Evolutionary conservation across 2,329 filamentous ascomycete species (phyloP).

Genomic region (Falciphora oryzae): DNA sequence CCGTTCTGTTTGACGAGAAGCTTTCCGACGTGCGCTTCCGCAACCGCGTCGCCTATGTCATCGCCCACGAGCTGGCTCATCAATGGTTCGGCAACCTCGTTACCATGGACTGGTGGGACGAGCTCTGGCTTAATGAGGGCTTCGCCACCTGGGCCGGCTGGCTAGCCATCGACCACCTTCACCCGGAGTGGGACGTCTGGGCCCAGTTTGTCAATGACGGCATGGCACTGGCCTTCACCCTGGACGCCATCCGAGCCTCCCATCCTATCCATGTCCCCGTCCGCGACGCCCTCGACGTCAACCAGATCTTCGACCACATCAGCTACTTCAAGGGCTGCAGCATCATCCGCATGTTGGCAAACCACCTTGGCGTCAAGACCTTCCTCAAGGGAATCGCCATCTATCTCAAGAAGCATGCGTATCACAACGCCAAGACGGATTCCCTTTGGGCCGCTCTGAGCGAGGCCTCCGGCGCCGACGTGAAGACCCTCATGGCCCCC

Average conservation of each 20-base stretch:
- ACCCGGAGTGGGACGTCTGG: constrained; percentile 98
- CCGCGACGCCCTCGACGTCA: constrained; percentile 86
- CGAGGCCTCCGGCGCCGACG: constrained; percentile 80
- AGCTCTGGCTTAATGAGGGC: constrained; percentile 93
- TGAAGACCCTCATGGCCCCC: constrained; percentile 80
- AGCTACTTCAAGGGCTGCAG: constrained; percentile 96
- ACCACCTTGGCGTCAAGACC: constrained; percentile 77
- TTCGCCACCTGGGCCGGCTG: constrained; percentile 99
- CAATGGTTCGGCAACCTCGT: constrained; percentile 98
- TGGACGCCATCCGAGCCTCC: constrained; percentile 85
- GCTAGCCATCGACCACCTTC: constrained; percentile 83
- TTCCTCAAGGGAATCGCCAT: constrained; percentile 87
- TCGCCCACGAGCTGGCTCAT: constrained; percentile 96
- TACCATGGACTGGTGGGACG: constrained; percentile 99
- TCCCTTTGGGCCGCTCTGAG: constrained; percentile 87
- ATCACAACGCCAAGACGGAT: constrained; percentile 83
- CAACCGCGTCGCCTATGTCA: constrained; percentile 92
- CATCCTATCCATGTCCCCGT: constrained; percentile 97
- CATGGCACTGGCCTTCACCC: constrained; percentile 82
- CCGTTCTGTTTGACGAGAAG: constrained; percentile 91
- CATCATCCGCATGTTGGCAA: constrained; percentile 91
- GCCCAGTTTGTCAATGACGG: constrained; percentile 94
- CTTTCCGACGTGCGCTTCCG: constrained; percentile 86
- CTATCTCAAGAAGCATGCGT: constrained; percentile 84
- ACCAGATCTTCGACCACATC: constrained; percentile 97